A percentile compares a stretch with the other conserved stretches of the same genome.
phyloP scores from a whole-genome alignment of 177 flowering plant genomes.

The Vitis hybrid region DNA sequence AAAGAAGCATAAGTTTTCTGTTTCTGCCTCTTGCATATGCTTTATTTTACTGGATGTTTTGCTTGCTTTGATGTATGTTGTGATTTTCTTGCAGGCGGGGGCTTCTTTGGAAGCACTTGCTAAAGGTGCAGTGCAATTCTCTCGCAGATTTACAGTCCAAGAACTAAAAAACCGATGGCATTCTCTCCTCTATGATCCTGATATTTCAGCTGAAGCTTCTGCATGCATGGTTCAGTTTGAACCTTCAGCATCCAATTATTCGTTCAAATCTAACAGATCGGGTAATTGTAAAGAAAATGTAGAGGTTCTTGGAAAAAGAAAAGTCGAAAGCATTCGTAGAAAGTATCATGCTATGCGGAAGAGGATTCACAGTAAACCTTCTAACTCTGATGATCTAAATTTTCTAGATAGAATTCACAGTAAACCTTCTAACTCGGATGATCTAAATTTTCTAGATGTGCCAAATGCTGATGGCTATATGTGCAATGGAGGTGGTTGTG shows the following conservation, averaged over 20 bases:
- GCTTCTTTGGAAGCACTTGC: conserved; percentile 96
- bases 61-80: neutral
- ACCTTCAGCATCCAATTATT: conserved; percentile 28
- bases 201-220: conserved; percentile 62
- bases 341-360: conserved; percentile 74
- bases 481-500: conserved; percentile 24
- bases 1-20: neutral
- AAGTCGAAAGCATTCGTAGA: conserved; percentile 56
- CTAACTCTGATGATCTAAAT: conserved; percentile 28
- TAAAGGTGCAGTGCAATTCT: conserved; percentile 88
- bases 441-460: conserved; percentile 36
- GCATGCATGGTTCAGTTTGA: conserved; percentile 59
- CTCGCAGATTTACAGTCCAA: conserved; percentile 57
- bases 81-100: conserved; percentile 51
- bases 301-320: conserved; percentile 46
- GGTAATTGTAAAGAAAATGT: conserved; percentile 31
- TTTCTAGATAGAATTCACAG: conserved; percentile 29
- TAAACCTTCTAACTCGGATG: conserved; percentile 32
- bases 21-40: neutral
- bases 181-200: conserved; percentile 78
- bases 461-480: conserved; percentile 27
- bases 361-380: conserved; percentile 43
- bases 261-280: conserved; percentile 29
- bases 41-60: neutral
- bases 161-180: conserved; percentile 83